Evolutionary conservation across 1,284 basidiomycete genomes (phyloP).

Genomic region (Ganoderma resinaceum): DNA sequence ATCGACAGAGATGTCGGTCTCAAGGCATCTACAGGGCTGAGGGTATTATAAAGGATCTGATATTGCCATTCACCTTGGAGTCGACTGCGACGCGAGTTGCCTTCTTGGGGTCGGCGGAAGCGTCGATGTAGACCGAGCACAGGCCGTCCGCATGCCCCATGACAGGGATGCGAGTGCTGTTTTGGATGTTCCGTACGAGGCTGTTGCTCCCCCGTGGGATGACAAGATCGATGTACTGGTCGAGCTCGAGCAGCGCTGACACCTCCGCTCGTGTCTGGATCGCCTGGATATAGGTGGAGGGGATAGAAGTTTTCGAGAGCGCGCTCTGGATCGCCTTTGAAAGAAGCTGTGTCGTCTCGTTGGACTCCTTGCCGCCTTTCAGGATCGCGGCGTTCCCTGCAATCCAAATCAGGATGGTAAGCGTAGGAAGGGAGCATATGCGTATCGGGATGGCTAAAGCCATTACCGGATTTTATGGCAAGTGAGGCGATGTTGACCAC

Average conservation of each 20-base stretch:
- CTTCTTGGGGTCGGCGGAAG: slow-evolving; percentile 79
- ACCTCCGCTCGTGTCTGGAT: slow-evolving; percentile 96
- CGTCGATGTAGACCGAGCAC: slow-evolving; percentile 91
- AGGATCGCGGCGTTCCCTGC: slow-evolving; percentile 93
- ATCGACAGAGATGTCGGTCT: neutral
- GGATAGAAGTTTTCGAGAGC: slow-evolving; percentile 76
- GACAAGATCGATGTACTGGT: slow-evolving; percentile 95
- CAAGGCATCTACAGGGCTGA: neutral
- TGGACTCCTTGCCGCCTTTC: slow-evolving; percentile 97
- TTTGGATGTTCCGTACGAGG: slow-evolving; percentile 90
- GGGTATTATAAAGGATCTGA: neutral
- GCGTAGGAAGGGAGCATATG: neutral
- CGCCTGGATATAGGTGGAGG: slow-evolving; percentile 86
- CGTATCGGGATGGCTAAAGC: neutral
- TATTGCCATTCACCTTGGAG: slow-evolving; percentile 75
- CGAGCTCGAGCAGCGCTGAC: slow-evolving; percentile 84
- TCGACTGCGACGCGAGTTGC: slow-evolving; percentile 87
- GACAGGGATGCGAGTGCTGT: slow-evolving; percentile 92
- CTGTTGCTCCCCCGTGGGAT: slow-evolving; percentile 96
- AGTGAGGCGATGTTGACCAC: slow-evolving; percentile 97
- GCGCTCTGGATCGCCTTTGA: slow-evolving; percentile 84
- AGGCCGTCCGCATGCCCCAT: slow-evolving; percentile 99
- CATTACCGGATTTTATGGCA: slow-evolving; percentile 93
- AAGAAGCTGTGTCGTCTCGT: slow-evolving; percentile 77
- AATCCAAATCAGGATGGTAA: neutral